Percentiles rank a stretch among this genome's conserved stretches.
These are phyloP conservation scores for Fusarium proliferatum DNA, from an alignment of 2,329 filamentous ascomycete genomes.

Conservation along the genomic window DNA sequence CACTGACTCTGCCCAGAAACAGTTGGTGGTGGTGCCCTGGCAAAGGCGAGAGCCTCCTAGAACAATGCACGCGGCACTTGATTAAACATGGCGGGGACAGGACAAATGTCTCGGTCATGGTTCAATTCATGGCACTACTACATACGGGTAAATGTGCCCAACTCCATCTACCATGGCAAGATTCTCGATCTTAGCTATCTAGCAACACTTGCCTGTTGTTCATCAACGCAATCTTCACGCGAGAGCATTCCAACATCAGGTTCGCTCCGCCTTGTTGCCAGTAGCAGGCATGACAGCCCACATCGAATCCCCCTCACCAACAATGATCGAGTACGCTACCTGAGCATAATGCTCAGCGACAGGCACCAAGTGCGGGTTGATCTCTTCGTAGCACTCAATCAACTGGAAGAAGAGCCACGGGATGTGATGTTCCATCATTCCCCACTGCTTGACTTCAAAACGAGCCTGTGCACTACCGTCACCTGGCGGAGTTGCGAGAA, in stretches of 20 bases:
- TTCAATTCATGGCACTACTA: neutral
- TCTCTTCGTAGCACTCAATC: neutral
- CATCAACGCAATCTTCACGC: neutral
- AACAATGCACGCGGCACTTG: neutral
- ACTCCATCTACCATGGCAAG: neutral
- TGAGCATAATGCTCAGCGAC: neutral
- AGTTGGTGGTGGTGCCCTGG: neutral
- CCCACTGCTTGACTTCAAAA: neutral
- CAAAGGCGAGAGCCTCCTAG: neutral
- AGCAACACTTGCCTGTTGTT: neutral
- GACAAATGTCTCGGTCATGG: neutral
- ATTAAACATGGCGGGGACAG: neutral
- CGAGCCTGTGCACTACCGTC: neutral
- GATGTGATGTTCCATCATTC: neutral
- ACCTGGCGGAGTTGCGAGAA: neutral
- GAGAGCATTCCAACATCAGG: neutral
- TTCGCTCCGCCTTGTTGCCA: neutral
- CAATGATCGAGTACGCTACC: neutral
- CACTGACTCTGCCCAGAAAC: neutral
- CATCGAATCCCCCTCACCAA: neutral
- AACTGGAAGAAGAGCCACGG: neutral
- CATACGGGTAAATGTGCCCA: neutral
- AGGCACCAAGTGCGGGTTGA: neutral
- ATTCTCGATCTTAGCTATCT: neutral
- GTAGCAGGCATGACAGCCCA: neutral